Conservation (phyloP, 768 basidiomycete species). For the Sarcomyxa edulis region DNA sequence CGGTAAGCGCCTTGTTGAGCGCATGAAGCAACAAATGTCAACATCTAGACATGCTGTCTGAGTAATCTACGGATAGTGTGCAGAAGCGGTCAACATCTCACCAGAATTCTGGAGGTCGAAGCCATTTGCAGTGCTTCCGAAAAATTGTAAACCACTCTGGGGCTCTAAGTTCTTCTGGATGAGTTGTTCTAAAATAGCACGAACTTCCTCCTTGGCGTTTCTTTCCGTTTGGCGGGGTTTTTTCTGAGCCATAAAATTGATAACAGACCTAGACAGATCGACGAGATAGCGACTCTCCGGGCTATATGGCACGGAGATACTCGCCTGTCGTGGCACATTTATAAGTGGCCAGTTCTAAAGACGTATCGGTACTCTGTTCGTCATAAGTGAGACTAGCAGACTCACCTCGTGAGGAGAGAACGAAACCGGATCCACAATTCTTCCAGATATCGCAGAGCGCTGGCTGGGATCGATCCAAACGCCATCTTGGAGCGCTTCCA, state of each 20-base stretch:
- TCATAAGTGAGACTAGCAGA: no score
- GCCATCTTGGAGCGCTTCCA: no score
- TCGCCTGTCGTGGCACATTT: no score
- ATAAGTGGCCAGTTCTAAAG: no score
- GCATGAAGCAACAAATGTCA: slow-evolving; percentile 97
- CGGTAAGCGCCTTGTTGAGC: slow-evolving; percentile 72
- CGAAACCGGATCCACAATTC: no score
- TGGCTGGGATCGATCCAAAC: no score
- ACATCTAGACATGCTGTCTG: slow-evolving; percentile 82
- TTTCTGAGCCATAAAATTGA: slow-evolving; percentile 90
- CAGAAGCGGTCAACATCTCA: no score
- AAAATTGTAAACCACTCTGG: slow-evolving; percentile 83
- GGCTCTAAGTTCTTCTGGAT: slow-evolving; percentile 95
- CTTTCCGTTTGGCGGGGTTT: slow-evolving; percentile 90
- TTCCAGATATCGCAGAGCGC: no score
- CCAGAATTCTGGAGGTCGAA: slow-evolving; percentile 96
- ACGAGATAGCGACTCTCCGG: slow-evolving; percentile 68
- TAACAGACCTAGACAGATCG: slow-evolving; percentile 86
- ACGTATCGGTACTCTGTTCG: no score
- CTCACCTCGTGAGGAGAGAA: no score
- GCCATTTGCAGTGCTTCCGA: slow-evolving; percentile 95
- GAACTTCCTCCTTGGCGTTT: slow-evolving; percentile 92
- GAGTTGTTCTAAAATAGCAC: slow-evolving; percentile 90
- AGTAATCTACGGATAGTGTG: slow-evolving; percentile 9
- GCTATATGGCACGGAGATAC: no score